phyloP scores from a whole-genome alignment of 208 protist species.

The Trypanosoma cruzi region DNA sequence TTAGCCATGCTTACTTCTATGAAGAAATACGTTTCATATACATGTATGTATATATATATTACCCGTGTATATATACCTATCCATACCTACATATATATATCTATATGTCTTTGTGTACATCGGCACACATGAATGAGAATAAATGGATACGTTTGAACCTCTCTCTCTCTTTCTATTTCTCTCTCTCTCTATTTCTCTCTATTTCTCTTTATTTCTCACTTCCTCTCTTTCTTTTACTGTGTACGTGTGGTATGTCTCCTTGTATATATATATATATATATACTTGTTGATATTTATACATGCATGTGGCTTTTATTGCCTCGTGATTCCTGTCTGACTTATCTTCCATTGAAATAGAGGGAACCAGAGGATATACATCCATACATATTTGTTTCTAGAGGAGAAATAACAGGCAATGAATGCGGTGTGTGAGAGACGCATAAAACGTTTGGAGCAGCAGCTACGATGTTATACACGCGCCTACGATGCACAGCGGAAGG shows the following conservation, averaged over 20 bases:
- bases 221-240: constrained; percentile 2
- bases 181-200: neutral
- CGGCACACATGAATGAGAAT: too few species aligned
- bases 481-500: constrained; percentile 4
- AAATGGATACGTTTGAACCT: too few species aligned
- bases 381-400: too few species aligned
- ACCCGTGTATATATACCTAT: neutral
- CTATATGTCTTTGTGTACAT: neutral
- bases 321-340: neutral
- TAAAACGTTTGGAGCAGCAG: constrained; percentile 5
- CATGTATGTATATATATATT: too few species aligned
- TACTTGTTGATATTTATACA: too few species aligned
- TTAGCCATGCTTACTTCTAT: too few species aligned
- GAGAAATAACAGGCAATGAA: constrained; percentile 1
- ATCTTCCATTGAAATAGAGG: neutral
- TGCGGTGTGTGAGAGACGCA: neutral
- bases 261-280: too few species aligned
- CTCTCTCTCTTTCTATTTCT: too few species aligned
- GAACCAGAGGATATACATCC: neutral
- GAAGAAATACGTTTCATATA: too few species aligned
- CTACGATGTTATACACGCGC: constrained; percentile 8
- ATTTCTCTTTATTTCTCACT: neutral
- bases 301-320: neutral
- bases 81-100: neutral
- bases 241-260: too few species aligned